These are phyloP conservation scores for Coemansia sp. DNA, from an alignment of 192 early-diverging fungal species.

Conservation along the genomic window DNA sequence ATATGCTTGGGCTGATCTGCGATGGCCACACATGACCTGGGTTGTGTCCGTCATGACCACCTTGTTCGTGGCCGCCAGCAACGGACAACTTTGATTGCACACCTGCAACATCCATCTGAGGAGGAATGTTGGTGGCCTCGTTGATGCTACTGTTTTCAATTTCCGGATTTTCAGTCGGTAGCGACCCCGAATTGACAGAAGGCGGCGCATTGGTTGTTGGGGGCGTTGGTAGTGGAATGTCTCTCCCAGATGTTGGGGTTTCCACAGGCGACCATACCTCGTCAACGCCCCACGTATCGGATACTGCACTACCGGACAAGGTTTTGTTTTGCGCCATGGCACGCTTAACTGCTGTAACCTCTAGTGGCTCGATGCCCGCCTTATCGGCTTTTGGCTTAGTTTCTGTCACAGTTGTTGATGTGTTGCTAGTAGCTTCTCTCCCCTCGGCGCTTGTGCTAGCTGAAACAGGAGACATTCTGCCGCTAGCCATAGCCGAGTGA, in stretches of 20 bases:
- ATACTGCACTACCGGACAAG: constrained; percentile 12
- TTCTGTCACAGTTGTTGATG: not conserved
- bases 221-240: constrained; percentile 22
- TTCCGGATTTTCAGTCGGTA: constrained; percentile 1
- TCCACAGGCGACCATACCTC: constrained; percentile 19
- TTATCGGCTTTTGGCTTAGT: not conserved
- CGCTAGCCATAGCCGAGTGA: not conserved
- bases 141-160: not conserved
- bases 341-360: constrained; percentile 14
- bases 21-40: constrained; percentile 50
- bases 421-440: not conserved
- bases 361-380: constrained; percentile 6
- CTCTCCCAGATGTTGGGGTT: not conserved
- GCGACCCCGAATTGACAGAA: constrained; percentile 12
- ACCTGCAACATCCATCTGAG: constrained; percentile 13
- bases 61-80: constrained; percentile 43
- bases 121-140: too few species aligned
- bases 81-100: constrained; percentile 44
- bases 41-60: constrained; percentile 25
- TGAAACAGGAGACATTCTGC: not conserved
- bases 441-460: not conserved
- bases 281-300: constrained; percentile 30
- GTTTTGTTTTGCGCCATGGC: constrained; percentile 8
- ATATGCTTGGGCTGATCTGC: constrained; percentile 47
- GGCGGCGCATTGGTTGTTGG: constrained; percentile 21